Base-by-base conservation (phyloP, 2,329 filamentous ascomycete genomes). In the Sporothrix sp. region DNA sequence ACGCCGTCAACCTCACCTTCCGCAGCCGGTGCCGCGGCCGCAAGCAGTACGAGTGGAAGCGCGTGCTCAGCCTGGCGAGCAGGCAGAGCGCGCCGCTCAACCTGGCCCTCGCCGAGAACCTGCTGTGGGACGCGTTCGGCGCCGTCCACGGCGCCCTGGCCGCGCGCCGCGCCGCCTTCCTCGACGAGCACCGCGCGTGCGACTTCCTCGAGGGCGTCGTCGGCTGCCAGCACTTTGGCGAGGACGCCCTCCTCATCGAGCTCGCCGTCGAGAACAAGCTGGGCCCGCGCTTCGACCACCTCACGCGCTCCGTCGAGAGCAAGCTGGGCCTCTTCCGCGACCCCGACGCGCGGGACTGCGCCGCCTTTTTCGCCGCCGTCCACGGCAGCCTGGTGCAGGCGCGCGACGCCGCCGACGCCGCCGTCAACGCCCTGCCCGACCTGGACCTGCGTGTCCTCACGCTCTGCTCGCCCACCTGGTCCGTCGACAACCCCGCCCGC, bases 251-350 rank as follows among this genome's bases (percentile, higher is more conserved):
- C 9, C 66, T 71, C 44, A 62, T 78, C 39, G 64, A 68, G 50
- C 62, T 77, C 46, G 66, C 68, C 28, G 62, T 78, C 32, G 60
- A 63, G 25, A 78, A 78, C 60, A 73, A 72, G 53, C 64, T 76
- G 13, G 75, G 75, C 0, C 72, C 73, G 4, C 60, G 65, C 37
- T 74, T 71, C 53, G 64, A 65, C 21, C 70, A 73, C 51, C 60
- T 76, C 36, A 63, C 65, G 32, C 68, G 70, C 28, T 65, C 63
- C 25, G 65, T 74, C 30, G 64, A 63, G 45, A 71, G 67, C 58
- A 70, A 65, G 36, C 64, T 72, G 16, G 63, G 66, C 16, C 62
- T 77, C n/a, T 74, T 76, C 56, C 66, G 64, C 36, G 63, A 73
- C 18, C 60, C 65, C 5, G 62, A 71, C 8, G 65, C 62, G 3